Evolutionary conservation across 2,329 filamentous ascomycete genomes (phyloP), one percentile per base, ranked within the genome.

Genomic region (Aspergillus sp.): DNA sequence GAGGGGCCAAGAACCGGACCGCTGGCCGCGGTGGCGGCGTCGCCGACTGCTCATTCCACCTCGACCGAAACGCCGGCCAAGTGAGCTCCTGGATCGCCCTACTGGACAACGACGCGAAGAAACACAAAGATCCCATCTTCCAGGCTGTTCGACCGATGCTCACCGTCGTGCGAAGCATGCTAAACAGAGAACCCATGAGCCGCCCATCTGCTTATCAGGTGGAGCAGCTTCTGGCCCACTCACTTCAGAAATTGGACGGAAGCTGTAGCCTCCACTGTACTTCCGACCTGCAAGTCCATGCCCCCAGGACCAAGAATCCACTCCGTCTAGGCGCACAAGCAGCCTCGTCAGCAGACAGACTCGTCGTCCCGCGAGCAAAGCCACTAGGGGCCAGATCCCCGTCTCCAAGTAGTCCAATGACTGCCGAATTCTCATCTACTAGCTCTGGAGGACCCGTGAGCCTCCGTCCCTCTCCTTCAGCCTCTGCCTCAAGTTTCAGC

Each of bases 1-100:
- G 86, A 23, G 78, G 80, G 2, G 78, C 81, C 2, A 82, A 83
- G 55, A 83, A 84, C 59, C 79, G 81, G 32, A 78, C 75, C 27
- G 72, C 79, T 13, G 78, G 77, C 17, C 76, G 79, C 27, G 78
- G 79, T 27, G 81, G 79, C 58, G 80, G 80, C 27, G 77, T 82
- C 8, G 80, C 80, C 3, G 85, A 87, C 66, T 80, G 83, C 1
- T 85, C 83, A 2, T 88, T 85, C 67, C 85, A 87, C 65, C 79
- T 81, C 0, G 62, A 72, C 23, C 70, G 72, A 3, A 85, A 87
- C 62, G 73, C 81, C 0, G 78, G 80, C 11, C 84, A 84, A 64
- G 75, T 87, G 5, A 76, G 80, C n/a, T 80, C 80, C 0, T 88
- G 86, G 85, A 82, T 86, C 54, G 74, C 77, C 1, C 62, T 78